Conservation (phyloP, 2,329 filamentous ascomycete genomes). For the Trichoderma pleuroti region DNA sequence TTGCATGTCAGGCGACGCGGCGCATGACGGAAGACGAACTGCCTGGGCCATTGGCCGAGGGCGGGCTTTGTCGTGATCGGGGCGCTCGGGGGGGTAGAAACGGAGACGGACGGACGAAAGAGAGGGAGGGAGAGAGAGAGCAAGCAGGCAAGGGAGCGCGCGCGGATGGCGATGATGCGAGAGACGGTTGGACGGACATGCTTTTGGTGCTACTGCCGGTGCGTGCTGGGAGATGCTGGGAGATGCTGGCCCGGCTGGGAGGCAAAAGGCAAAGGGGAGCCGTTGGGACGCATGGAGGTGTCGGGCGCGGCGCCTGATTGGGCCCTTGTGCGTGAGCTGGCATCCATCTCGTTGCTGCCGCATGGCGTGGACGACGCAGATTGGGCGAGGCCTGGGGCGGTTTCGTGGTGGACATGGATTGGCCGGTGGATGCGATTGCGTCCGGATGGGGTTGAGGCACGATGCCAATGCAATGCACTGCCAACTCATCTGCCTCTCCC, state of each 20-base stretch:
- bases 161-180: not conserved
- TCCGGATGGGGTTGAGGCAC: constrained; percentile 11
- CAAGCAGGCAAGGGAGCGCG: not conserved
- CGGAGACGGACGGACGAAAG: not conserved
- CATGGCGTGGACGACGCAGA: constrained; percentile 31
- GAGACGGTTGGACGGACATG: not conserved
- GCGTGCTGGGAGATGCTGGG: not conserved
- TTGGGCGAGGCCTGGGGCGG: constrained; percentile 23
- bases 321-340: constrained; percentile 25
- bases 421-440: constrained; percentile 22
- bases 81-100: not conserved
- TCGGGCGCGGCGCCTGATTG: constrained; percentile 30
- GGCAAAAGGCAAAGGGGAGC: not conserved
- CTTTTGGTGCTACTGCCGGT: constrained; percentile 9
- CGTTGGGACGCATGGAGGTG: constrained; percentile 16
- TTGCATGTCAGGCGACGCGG: constrained; percentile 17
- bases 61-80: constrained; percentile 15
- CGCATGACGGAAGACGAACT: constrained; percentile 11
- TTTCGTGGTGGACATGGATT: constrained; percentile 25
- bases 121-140: not conserved
- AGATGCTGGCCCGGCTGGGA: not conserved
- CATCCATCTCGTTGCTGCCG: constrained; percentile 25
- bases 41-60: constrained; percentile 9
- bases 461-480: constrained; percentile 23
- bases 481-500: constrained; percentile 22